Percentiles rank a stretch among this genome's conserved stretches.
Evolutionary conservation across 345 rosid genomes (phyloP).

Genomic region (Rhizophora mangle): DNA sequence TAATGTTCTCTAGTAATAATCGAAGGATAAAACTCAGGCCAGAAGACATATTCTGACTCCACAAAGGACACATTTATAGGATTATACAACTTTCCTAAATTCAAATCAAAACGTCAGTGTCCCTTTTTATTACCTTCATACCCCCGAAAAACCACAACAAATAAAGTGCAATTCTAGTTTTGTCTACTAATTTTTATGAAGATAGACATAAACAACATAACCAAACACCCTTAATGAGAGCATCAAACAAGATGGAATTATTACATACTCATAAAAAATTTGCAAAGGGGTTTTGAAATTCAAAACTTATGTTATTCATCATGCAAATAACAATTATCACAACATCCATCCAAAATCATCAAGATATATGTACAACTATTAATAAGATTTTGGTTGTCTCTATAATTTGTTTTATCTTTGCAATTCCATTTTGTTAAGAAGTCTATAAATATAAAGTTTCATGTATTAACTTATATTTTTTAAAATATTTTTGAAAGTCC

Average conservation of each 20-base stretch:
- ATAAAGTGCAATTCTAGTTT: too few relatives aligned
- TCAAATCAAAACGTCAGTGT: too few relatives aligned
- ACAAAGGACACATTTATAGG: too few relatives aligned
- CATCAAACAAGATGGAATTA: not conserved
- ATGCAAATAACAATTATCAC: not conserved
- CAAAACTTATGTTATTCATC: not conserved
- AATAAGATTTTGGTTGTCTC: not conserved
- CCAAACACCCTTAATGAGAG: not conserved
- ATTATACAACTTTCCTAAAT: too few relatives aligned
- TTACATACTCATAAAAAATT: not conserved
- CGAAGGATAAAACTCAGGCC: too few relatives aligned
- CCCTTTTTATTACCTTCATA: too few relatives aligned
- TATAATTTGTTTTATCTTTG: not conserved
- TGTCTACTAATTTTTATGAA: rapidly evolving
- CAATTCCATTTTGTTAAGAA: not conserved
- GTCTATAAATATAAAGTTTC: not conserved
- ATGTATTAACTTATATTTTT: not conserved
- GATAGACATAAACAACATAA: too few relatives aligned
- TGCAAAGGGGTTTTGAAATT: not conserved
- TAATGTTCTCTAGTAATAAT: too few relatives aligned
- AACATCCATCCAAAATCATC: not conserved
- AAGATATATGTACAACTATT: not conserved
- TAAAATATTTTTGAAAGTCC: not conserved
- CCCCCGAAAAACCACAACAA: too few relatives aligned
- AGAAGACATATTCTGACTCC: too few relatives aligned